A percentile compares a stretch with the other conserved stretches of the same genome.
These are phyloP conservation scores for Trypethelium eluteriae DNA, from an alignment of 495 filamentous ascomycete genomes.

Conservation along the genomic window DNA sequence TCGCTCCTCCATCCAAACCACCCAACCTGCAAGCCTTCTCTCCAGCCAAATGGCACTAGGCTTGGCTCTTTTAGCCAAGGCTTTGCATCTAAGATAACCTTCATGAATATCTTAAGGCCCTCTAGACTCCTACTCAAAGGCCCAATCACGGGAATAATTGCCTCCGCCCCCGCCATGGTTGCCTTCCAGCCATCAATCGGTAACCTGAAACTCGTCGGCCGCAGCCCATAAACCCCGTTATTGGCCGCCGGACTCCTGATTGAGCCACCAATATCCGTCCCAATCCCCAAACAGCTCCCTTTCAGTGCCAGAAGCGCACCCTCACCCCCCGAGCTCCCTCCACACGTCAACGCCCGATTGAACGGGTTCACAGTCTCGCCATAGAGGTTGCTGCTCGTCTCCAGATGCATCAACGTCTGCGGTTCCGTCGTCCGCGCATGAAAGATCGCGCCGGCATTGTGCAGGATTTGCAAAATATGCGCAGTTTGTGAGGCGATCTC, in stretches of 20 bases:
- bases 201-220: slow-evolving; percentile 52
- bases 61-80: slow-evolving; percentile 23
- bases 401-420: slow-evolving; percentile 55
- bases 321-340: slow-evolving; percentile 62
- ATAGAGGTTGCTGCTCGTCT: slow-evolving; percentile 50
- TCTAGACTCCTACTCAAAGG: slow-evolving; percentile 55
- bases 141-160: slow-evolving; percentile 53
- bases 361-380: slow-evolving; percentile 52
- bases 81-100: slow-evolving; percentile 23
- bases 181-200: slow-evolving; percentile 45
- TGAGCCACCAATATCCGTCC: slow-evolving; percentile 62
- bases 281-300: slow-evolving; percentile 57
- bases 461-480: slow-evolving; percentile 41
- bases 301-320: slow-evolving; percentile 52
- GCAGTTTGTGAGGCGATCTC: slow-evolving; percentile 38
- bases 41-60: slow-evolving; percentile 24
- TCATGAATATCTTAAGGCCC: slow-evolving; percentile 59
- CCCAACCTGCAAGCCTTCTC: slow-evolving; percentile 7
- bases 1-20: slow-evolving; percentile 6
- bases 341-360: slow-evolving; percentile 49
- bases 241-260: slow-evolving; percentile 59
- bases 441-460: slow-evolving; percentile 43
- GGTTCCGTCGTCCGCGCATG: slow-evolving; percentile 51
- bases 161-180: slow-evolving; percentile 50
- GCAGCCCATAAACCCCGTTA: slow-evolving; percentile 57